phyloP scores from a whole-genome alignment of 1,284 basidiomycete species.

The Microbotryum lychnidis-dioicae region DNA sequence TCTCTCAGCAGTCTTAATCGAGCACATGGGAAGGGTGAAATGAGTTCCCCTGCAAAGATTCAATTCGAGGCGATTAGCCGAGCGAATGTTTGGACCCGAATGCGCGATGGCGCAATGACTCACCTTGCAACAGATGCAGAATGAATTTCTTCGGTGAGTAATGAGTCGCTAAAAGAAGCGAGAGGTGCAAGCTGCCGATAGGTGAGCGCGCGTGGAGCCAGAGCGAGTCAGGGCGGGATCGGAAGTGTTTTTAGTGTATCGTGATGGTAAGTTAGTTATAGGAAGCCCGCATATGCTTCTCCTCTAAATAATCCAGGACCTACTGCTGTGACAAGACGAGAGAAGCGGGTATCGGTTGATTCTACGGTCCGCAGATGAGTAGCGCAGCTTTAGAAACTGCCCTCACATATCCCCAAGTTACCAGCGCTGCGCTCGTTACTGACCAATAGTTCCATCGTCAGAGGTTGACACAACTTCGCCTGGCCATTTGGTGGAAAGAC shows the following conservation, averaged over 20 bases:
- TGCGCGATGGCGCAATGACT: background rate
- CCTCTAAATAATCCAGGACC: background rate
- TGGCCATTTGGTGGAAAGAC: background rate
- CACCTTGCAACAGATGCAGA: conserved; percentile 18
- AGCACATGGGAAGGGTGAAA: conserved; percentile 10
- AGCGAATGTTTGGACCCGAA: background rate
- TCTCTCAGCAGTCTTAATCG: background rate
- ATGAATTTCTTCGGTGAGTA: conserved; percentile 28
- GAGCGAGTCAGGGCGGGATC: background rate
- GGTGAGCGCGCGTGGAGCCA: background rate
- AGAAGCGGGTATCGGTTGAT: conserved; percentile 19
- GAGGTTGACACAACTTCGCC: background rate
- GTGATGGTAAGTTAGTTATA: no score
- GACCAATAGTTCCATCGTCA: conserved; percentile 13
- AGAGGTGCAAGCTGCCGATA: conserved; percentile 10
- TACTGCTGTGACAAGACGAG: conserved; percentile 26
- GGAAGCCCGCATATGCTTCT: no score
- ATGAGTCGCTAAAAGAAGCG: conserved; percentile 18
- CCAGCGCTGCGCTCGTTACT: background rate
- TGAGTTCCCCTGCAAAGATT: background rate
- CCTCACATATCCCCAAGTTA: background rate
- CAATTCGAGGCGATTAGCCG: background rate
- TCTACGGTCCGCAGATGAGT: conserved; percentile 2
- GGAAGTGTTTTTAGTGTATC: no score
- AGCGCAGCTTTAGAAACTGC: background rate